Percentiles rank a stretch among this genome's conserved stretches.
These are phyloP conservation scores for Leptographium lundbergii DNA, from an alignment of 2,329 filamentous ascomycete genomes.

Conservation along the genomic window DNA sequence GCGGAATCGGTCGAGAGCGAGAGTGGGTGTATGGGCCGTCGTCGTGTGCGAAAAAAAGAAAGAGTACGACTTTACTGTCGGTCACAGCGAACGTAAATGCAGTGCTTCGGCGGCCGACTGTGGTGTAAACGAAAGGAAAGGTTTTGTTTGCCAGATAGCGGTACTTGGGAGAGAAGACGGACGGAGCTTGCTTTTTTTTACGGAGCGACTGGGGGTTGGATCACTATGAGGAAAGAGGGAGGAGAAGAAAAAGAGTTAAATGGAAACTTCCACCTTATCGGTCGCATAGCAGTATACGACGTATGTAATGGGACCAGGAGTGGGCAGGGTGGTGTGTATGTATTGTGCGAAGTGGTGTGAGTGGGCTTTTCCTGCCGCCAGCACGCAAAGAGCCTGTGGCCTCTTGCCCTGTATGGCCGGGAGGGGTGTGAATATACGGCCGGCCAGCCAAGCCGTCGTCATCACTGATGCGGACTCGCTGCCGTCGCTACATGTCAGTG, in stretches of 20 bases:
- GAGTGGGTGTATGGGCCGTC: neutral
- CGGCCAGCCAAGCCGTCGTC: neutral
- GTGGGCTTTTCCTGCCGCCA: neutral
- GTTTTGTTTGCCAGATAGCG: neutral
- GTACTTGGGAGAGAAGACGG: neutral
- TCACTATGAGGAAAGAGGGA: neutral
- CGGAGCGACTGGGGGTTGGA: neutral
- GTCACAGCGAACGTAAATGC: neutral
- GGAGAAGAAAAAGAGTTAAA: neutral
- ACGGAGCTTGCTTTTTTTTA: no score
- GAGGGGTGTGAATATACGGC: neutral
- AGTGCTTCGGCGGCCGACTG: neutral
- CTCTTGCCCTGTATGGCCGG: neutral
- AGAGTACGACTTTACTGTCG: neutral
- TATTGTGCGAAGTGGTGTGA: neutral
- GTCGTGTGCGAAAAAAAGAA: neutral
- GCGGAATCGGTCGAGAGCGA: neutral
- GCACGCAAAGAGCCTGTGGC: neutral
- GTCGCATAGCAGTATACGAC: neutral
- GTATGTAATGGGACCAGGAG: neutral
- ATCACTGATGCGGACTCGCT: neutral
- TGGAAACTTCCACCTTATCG: slow-evolving; percentile 2
- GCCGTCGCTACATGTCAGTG: neutral
- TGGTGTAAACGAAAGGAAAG: neutral
- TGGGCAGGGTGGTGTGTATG: neutral